These are phyloP conservation scores for Pelargonium citronellum DNA, from an alignment of 441 rosid species.

Conservation along the genomic window DNA sequence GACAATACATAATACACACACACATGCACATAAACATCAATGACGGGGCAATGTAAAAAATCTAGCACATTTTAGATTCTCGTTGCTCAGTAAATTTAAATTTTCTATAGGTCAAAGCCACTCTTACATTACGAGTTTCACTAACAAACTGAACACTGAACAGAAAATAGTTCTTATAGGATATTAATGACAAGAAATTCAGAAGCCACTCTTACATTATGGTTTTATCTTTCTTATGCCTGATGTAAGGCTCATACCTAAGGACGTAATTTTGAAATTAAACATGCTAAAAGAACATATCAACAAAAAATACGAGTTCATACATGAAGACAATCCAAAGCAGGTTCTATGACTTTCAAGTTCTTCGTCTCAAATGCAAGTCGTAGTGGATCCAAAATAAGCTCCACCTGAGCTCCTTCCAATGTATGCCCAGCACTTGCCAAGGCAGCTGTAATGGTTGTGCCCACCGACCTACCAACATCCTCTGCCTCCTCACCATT, in stretches of 20 bases:
- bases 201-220: not conserved
- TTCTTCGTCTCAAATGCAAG: constrained; percentile 92
- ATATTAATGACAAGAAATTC: too few relatives aligned
- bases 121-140: not conserved
- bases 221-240: not conserved
- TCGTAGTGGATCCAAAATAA: constrained; percentile 84
- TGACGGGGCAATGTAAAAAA: not conserved
- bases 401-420: constrained; percentile 77
- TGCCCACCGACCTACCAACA: constrained; percentile 34
- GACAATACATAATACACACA: too few relatives aligned
- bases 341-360: constrained; percentile 79
- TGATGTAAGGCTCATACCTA: not conserved
- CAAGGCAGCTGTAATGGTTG: constrained; percentile 54
- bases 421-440: constrained; percentile 83
- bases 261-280: constrained; percentile 2
- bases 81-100: not conserved
- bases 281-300: constrained; percentile 4
- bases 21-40: not conserved
- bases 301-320: constrained; percentile 21
- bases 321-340: constrained; percentile 99
- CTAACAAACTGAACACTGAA: not conserved
- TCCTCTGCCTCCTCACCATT: constrained; percentile 38
- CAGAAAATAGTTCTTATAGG: too few relatives aligned
- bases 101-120: not conserved
- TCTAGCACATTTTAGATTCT: not conserved